phyloP scores from a whole-genome alignment of 1,139 yeast species.

The Yamadazyma mexicana region DNA sequence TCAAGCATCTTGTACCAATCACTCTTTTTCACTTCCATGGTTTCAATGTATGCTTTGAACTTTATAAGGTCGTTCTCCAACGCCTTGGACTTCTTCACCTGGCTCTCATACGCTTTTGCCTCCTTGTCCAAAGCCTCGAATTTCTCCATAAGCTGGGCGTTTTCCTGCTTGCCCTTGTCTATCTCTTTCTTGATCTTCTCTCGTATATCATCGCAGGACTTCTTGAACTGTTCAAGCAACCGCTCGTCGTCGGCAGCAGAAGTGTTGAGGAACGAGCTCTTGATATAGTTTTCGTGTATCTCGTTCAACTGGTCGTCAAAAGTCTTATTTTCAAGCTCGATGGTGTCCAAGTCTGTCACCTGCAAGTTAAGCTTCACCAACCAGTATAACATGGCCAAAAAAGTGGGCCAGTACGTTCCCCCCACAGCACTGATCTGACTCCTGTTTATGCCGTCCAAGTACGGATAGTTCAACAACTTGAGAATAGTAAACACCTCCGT shows the following conservation, averaged over 20 bases:
- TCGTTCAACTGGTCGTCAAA: constrained; percentile 52
- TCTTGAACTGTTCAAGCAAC: constrained; percentile 55
- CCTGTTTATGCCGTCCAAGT: constrained; percentile 73
- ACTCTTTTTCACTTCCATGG: constrained; percentile 61
- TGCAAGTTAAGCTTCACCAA: constrained; percentile 57
- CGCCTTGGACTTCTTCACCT: constrained; percentile 60
- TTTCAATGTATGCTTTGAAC: constrained; percentile 68
- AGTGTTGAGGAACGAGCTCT: constrained; percentile 67
- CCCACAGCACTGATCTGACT: constrained; percentile 91
- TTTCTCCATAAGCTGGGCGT: constrained; percentile 44
- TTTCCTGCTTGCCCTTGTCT: constrained; percentile 16
- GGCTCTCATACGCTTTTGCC: constrained; percentile 35
- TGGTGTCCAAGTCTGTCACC: constrained; percentile 43
- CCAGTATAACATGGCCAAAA: constrained; percentile 83
- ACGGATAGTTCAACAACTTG: constrained; percentile 73
- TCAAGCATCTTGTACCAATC: constrained; percentile 64
- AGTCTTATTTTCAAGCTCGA: constrained; percentile 19
- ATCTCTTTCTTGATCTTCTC: constrained; percentile 38
- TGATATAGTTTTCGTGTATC: constrained; percentile 64
- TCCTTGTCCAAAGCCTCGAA: constrained; percentile 24
- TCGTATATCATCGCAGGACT: constrained; percentile 46
- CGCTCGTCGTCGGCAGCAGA: constrained; percentile 56
- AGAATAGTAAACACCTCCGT: constrained; percentile 71
- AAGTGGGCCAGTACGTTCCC: constrained; percentile 85
- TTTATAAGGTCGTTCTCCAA: constrained; percentile 71